Percentiles rank a stretch among this genome's conserved stretches.
Evolutionary conservation across 345 rosid species (phyloP).

Genomic region (Brassica carinata): DNA sequence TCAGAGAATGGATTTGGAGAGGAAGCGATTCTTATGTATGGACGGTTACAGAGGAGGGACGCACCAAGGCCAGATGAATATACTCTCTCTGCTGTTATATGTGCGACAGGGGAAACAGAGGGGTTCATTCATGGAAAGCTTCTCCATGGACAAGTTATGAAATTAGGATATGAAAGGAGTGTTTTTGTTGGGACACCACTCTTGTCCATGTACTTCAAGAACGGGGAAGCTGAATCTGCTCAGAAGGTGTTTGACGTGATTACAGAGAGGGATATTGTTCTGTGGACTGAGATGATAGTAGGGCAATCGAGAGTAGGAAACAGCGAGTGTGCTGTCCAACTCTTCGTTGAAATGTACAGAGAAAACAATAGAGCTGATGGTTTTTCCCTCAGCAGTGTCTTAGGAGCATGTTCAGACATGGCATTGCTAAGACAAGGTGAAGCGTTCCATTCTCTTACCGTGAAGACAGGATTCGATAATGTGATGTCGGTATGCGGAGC

Average conservation of each 20-base stretch:
- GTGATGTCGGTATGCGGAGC: constrained; percentile 72
- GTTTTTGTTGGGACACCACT: constrained; percentile 68
- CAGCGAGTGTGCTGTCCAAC: constrained; percentile 53
- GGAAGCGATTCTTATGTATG: constrained; percentile 58
- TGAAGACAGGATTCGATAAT: constrained; percentile 55
- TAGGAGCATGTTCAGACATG: constrained; percentile 79
- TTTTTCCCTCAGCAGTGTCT: constrained; percentile 71
- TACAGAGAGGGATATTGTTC: constrained; percentile 63
- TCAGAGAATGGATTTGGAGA: constrained; percentile 62
- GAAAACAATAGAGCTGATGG: constrained; percentile 59
- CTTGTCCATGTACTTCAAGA: constrained; percentile 73
- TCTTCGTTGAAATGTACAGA: constrained; percentile 55
- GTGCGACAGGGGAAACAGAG: constrained; percentile 49
- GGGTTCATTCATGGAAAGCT: constrained; percentile 54
- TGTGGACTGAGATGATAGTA: constrained; percentile 91
- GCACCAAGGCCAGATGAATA: constrained; percentile 69
- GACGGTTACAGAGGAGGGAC: constrained; percentile 43
- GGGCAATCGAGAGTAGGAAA: constrained; percentile 73
- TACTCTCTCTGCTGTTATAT: constrained; percentile 70
- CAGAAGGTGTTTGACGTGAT: constrained; percentile 48
- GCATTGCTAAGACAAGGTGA: constrained; percentile 73
- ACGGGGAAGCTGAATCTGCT: constrained; percentile 60
- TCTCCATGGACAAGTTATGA: constrained; percentile 64
- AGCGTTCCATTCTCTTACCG: constrained; percentile 61
- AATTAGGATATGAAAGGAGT: constrained; percentile 54